phyloP scores from a whole-genome alignment of 768 basidiomycete species.

The Auricularia sp. region DNA sequence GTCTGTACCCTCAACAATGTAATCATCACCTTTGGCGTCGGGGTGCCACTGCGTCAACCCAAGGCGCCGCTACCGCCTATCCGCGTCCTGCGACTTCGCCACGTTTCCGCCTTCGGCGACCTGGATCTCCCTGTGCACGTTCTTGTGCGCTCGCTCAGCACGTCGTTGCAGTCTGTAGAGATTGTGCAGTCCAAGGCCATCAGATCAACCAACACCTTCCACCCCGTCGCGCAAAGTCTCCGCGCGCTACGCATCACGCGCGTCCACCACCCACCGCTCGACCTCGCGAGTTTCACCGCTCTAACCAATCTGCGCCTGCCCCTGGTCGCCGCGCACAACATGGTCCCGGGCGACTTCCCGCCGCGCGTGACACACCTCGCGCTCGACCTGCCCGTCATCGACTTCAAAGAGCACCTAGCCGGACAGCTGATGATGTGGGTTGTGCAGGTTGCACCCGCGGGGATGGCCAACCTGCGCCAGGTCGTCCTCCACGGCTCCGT shows the following conservation, averaged over 20 bases:
- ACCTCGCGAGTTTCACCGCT: neutral
- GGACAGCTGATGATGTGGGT: neutral
- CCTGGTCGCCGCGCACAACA: neutral
- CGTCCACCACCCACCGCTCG: neutral
- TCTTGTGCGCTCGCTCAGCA: neutral
- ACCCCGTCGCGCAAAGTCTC: neutral
- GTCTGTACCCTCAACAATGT: neutral
- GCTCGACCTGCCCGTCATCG: neutral
- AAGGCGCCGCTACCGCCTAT: neutral
- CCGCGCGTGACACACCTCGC: neutral
- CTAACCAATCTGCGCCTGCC: neutral
- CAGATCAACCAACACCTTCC: neutral
- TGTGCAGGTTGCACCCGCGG: neutral
- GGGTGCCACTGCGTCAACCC: neutral
- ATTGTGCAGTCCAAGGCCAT: neutral
- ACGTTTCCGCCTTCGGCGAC: neutral
- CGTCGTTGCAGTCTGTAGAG: neutral
- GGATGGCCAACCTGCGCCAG: neutral
- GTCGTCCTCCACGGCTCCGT: neutral
- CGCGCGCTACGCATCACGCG: neutral
- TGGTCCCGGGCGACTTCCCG: neutral
- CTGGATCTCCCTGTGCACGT: neutral
- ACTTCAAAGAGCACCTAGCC: neutral
- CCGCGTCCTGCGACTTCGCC: neutral
- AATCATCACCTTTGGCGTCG: neutral